A percentile compares a stretch with the other conserved stretches of the same genome.
phyloP scores from a whole-genome alignment of 371 early-diverging fungal genomes.

The Lichtheimia ornata region DNA sequence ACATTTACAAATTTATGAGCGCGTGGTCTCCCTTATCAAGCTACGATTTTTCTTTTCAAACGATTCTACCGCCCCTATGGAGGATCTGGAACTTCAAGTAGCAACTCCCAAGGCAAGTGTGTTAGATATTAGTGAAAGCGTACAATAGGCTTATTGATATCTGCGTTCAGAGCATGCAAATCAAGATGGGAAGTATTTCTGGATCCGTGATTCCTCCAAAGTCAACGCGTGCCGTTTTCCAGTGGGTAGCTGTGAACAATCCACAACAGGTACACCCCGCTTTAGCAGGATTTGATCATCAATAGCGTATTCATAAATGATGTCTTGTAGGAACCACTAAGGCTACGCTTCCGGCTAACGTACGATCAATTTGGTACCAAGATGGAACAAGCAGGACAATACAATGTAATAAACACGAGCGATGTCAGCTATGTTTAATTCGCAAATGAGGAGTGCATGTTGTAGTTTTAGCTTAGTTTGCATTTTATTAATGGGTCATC shows the following conservation, averaged over 20 bases:
- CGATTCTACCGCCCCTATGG: slow-evolving; percentile 52
- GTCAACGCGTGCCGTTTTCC: slow-evolving; percentile 57
- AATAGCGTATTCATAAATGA: not conserved
- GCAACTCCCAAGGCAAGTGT: slow-evolving; percentile 55
- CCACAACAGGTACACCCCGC: slow-evolving; percentile 37
- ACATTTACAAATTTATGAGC: slow-evolving; percentile 34
- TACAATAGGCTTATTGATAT: not conserved
- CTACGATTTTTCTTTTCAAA: slow-evolving; percentile 54
- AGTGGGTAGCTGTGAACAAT: slow-evolving; percentile 57
- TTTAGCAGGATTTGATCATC: not conserved
- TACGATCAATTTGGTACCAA: slow-evolving; percentile 70
- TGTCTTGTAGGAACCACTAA: slow-evolving; percentile 53
- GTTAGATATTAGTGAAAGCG: not conserved
- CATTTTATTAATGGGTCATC: too few relatives aligned
- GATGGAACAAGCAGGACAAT: slow-evolving; percentile 75
- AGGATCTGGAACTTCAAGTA: slow-evolving; percentile 45
- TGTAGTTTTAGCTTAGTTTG: too few relatives aligned
- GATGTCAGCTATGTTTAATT: too few relatives aligned
- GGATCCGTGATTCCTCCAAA: slow-evolving; percentile 58
- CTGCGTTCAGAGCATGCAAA: slow-evolving; percentile 50
- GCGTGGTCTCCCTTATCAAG: slow-evolving; percentile 6
- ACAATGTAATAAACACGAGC: not conserved
- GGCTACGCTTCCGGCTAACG: slow-evolving; percentile 68
- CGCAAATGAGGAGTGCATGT: too few relatives aligned
- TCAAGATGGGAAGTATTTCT: slow-evolving; percentile 66